phyloP scores from a whole-genome alignment of 306 rosid species.

The Castanea mollissima region DNA sequence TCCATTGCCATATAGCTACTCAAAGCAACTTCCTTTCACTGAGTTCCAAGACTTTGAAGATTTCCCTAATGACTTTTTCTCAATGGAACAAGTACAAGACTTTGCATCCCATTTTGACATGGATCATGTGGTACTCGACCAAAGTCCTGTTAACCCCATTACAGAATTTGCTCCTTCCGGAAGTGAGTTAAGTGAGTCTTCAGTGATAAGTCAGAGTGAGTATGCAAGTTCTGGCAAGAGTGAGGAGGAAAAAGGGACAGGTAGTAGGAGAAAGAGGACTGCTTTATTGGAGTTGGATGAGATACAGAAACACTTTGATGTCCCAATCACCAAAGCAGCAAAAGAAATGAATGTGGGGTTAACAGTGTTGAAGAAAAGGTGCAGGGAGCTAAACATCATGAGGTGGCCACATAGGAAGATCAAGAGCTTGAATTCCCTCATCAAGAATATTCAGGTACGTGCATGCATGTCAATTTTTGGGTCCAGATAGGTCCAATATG shows the following conservation, averaged over 20 bases:
- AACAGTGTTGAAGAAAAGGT: slow-evolving; percentile 67
- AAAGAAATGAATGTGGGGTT: slow-evolving; percentile 66
- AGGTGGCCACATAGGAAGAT: slow-evolving; percentile 91
- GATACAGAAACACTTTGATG: slow-evolving; percentile 48
- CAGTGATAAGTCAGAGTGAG: slow-evolving; percentile 19
- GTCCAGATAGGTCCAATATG: neutral
- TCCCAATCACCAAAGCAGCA: slow-evolving; percentile 70
- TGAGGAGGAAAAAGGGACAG: slow-evolving; percentile 7
- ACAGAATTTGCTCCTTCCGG: neutral
- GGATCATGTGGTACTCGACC: slow-evolving; percentile 17
- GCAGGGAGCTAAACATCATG: slow-evolving; percentile 69
- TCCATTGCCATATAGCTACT: slow-evolving; percentile 10
- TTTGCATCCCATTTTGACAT: slow-evolving; percentile 23
- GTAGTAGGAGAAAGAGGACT: neutral
- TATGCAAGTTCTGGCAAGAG: slow-evolving; percentile 7
- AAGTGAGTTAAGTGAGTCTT: neutral
- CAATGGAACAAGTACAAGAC: neutral
- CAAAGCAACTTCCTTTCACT: slow-evolving; percentile 18
- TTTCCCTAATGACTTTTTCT: slow-evolving; percentile 18
- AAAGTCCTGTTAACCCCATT: slow-evolving; percentile 20
- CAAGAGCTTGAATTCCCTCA: slow-evolving; percentile 66
- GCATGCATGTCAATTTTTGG: neutral
- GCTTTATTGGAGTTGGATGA: slow-evolving; percentile 33
- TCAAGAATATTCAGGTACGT: slow-evolving; percentile 58
- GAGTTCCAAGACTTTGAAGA: slow-evolving; percentile 40